A percentile compares a stretch with the other conserved stretches of the same genome.
Conservation (phyloP, 768 basidiomycete genomes). For the Suillus fuscotomentosus region DNA sequence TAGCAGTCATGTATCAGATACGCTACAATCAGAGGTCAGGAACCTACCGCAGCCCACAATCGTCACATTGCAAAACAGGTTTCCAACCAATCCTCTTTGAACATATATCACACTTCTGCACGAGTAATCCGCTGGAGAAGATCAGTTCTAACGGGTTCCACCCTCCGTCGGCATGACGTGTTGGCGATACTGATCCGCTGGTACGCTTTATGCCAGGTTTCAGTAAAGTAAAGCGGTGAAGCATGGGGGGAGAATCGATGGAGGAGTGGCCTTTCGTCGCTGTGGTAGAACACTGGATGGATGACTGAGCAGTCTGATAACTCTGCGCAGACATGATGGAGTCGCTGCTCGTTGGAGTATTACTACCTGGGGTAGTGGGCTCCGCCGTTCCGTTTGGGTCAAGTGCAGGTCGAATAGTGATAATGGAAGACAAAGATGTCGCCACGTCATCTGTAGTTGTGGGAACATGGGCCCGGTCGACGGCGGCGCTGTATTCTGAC, state of each 20-base stretch:
- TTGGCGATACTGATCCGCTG: conserved; percentile 28
- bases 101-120: conserved; percentile 82
- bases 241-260: conserved; percentile 51
- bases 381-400: conserved; percentile 47
- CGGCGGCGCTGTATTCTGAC: conserved; percentile 71
- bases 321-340: conserved; percentile 58
- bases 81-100: conserved; percentile 83
- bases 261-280: conserved; percentile 82
- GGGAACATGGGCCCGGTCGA: conserved; percentile 50
- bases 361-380: conserved; percentile 38
- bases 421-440: conserved; percentile 66
- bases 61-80: conserved; percentile 83
- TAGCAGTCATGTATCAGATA: conserved; percentile 9
- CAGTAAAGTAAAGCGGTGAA: conserved; percentile 86
- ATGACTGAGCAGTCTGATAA: conserved; percentile 61
- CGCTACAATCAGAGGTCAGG: conserved; percentile 3
- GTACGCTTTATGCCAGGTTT: conserved; percentile 72
- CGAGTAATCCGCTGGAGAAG: conserved; percentile 69
- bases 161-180: conserved; percentile 31
- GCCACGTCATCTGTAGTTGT: conserved; percentile 39
- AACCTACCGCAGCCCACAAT: conserved; percentile 73
- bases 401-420: conserved; percentile 62
- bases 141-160: conserved; percentile 83
- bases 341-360: conserved; percentile 40
- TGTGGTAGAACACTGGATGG: conserved; percentile 49